phyloP scores from a whole-genome alignment of 306 rosid genomes.

The Quercus engelmannii region DNA sequence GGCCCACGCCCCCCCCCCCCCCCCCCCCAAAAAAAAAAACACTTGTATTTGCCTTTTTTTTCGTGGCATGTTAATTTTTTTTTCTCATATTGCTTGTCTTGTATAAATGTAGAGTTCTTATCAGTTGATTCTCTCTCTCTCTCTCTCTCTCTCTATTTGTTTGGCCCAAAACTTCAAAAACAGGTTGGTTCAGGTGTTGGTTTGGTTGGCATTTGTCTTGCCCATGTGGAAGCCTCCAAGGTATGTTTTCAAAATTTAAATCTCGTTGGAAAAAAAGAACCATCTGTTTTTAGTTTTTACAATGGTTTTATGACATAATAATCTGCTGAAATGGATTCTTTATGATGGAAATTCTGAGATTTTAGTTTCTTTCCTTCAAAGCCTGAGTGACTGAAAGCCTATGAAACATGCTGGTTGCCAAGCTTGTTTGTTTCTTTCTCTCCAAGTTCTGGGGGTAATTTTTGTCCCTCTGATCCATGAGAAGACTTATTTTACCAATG shows the following conservation, averaged over 20 bases:
- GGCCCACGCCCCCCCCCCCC: no score
- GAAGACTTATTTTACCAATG: background rate
- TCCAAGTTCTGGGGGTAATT: background rate
- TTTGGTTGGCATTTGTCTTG: slow-evolving; percentile 87
- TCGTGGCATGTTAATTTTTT: background rate
- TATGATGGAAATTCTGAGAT: background rate
- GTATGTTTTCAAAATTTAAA: slow-evolving; percentile 33
- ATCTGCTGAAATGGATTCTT: background rate
- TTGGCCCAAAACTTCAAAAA: slow-evolving; percentile 26
- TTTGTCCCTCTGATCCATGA: background rate
- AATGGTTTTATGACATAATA: no score
- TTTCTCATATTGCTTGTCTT: background rate
- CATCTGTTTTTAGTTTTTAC: background rate
- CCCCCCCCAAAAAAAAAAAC: no score
- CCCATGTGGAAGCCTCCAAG: slow-evolving; percentile 75
- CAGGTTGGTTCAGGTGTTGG: slow-evolving; percentile 98
- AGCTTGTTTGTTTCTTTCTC: background rate
- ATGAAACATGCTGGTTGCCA: background rate
- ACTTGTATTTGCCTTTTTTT: background rate
- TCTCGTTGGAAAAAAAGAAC: background rate
- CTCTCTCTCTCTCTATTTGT: background rate
- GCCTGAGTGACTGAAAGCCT: background rate
- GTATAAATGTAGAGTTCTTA: background rate
- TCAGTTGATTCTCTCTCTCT: slow-evolving; percentile 7
- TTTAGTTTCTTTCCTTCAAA: slow-evolving; percentile 5